A percentile compares a stretch with the other conserved stretches of the same genome.
Conservation (phyloP, 192 early-diverging fungal genomes). For the Backusella circina region DNA sequence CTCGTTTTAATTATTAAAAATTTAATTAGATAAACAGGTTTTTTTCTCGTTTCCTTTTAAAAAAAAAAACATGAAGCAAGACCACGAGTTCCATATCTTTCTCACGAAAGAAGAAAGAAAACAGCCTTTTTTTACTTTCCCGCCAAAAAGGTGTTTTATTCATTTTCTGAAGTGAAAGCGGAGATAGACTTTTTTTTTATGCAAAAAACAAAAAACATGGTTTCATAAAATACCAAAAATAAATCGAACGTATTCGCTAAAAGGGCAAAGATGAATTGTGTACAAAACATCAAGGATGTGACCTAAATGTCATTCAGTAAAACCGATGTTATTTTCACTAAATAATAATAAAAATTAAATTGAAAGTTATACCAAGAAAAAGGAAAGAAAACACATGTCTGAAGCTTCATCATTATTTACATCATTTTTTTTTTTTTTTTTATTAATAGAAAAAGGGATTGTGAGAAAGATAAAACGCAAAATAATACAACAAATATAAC, state of each 20-base stretch:
- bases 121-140: too few species aligned
- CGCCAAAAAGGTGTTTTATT: too few species aligned
- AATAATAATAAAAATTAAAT: not conserved
- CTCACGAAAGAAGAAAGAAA: too few species aligned
- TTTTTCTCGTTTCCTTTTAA: too few species aligned
- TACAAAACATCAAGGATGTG: not conserved
- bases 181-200: not conserved
- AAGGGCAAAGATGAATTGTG: not conserved
- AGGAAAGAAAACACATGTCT: not conserved
- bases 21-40: too few species aligned
- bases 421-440: not conserved
- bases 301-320: not conserved
- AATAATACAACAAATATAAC: not conserved
- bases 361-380: not conserved
- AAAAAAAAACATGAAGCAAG: too few species aligned
- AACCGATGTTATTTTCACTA: not conserved
- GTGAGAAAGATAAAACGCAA: not conserved
- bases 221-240: not conserved
- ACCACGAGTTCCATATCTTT: too few species aligned
- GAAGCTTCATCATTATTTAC: not conserved
- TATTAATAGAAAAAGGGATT: conserved; percentile 1
- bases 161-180: too few species aligned
- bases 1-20: too few species aligned
- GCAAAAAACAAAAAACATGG: not conserved
- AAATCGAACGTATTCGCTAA: not conserved